These are phyloP conservation scores for Malassezia furfur DNA, from an alignment of 1,284 basidiomycete genomes.

Conservation along the genomic window DNA sequence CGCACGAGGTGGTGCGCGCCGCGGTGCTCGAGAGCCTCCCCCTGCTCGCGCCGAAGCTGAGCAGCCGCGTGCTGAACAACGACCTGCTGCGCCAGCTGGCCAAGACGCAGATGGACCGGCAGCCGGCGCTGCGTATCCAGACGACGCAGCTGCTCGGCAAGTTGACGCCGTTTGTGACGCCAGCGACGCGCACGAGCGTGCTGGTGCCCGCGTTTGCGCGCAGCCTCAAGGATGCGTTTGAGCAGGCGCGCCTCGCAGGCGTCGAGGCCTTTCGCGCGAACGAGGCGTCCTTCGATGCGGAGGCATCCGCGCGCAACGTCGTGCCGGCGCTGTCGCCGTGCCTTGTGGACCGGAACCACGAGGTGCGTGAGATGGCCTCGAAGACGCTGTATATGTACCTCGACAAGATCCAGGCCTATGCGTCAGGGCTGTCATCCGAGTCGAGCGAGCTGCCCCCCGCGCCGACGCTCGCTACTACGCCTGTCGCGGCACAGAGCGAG, in stretches of 20 bases:
- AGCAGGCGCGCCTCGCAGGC: conserved; percentile 85
- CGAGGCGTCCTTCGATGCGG: conserved; percentile 66
- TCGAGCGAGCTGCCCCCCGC: background rate
- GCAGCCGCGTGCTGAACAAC: conserved; percentile 87
- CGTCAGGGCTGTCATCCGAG: background rate
- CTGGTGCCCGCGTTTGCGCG: conserved; percentile 88
- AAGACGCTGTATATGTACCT: conserved; percentile 36
- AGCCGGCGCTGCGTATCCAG: conserved; percentile 91
- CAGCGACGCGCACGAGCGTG: conserved; percentile 79
- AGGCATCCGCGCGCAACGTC: conserved; percentile 31
- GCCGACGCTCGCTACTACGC: background rate
- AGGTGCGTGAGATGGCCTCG: conserved; percentile 38
- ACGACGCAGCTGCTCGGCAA: conserved; percentile 92
- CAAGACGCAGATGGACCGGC: conserved; percentile 80
- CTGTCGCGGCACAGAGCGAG: background rate
- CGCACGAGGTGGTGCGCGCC: conserved; percentile 82
- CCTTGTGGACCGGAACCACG: conserved; percentile 39
- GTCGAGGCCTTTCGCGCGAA: conserved; percentile 94
- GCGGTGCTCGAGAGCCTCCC: conserved; percentile 83
- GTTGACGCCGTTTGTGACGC: conserved; percentile 70
- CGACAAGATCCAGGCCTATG: conserved; percentile 17
- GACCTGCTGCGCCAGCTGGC: conserved; percentile 86
- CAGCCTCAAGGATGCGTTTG: conserved; percentile 80
- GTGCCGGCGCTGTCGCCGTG: conserved; percentile 37
- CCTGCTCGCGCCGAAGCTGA: conserved; percentile 68